These are phyloP conservation scores for Solanum arcanum DNA, from an alignment of 257 asterid genomes.

Conservation along the genomic window DNA sequence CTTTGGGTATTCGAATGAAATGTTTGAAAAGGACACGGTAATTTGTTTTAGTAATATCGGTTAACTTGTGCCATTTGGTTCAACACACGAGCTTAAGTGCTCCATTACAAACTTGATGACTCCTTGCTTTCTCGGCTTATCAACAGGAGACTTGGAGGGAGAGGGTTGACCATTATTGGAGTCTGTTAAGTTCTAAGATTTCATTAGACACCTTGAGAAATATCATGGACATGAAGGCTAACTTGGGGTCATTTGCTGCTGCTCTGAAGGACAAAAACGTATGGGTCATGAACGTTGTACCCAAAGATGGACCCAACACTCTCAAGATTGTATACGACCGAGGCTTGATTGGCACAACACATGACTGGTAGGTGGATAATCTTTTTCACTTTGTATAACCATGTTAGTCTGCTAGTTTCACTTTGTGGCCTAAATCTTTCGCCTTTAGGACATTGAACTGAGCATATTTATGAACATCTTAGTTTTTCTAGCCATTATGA, in stretches of 20 bases:
- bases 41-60: neutral
- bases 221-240: conserved; percentile 96
- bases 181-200: conserved; percentile 59
- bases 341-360: conserved; percentile 81
- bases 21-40: conserved; percentile 89
- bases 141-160: conserved; percentile 65
- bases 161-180: conserved; percentile 77
- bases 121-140: neutral
- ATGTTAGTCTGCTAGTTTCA: neutral
- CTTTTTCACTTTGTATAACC: neutral
- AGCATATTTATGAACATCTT: neutral
- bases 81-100: neutral
- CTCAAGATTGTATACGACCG: conserved; percentile 79
- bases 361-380: conserved; percentile 55
- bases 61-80: neutral
- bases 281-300: conserved; percentile 95
- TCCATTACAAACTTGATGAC: neutral
- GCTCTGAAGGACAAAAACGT: conserved; percentile 80
- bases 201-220: conserved; percentile 65
- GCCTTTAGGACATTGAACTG: neutral
- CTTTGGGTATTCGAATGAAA: conserved; percentile 78
- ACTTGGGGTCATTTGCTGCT: conserved; percentile 92
- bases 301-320: conserved; percentile 91
- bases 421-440: neutral
- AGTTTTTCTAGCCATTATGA: neutral